Base-by-base conservation (phyloP, 192 early-diverging fungal species). In the Podochytrium sp. region DNA sequence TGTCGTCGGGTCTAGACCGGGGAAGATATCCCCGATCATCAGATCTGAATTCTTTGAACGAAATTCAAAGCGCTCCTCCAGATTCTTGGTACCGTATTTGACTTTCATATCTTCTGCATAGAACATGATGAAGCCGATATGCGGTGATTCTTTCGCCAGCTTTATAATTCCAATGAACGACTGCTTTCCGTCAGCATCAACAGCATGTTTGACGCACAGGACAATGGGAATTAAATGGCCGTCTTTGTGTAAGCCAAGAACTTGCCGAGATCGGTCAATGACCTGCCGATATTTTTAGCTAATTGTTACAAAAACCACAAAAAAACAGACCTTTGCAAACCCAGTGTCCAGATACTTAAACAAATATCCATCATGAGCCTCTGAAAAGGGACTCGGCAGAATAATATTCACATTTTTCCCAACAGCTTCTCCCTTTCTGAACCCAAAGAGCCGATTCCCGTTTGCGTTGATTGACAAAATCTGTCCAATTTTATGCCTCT, bases 331-430 rank as follows among this genome's bases (percentile, higher is more conserved):
- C 78, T 82, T 84, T 30, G 80, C 77, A 34, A 65, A 60, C 57
- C 83, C 83, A 52, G 83, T 84, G 29, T 84, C 79, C 2, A 84
- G 71, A 70, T 84, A 84, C 30, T 66, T 56, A 35, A 47, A n/a
- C 10, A 84, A 51, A 38, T 78, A 73, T 18, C 16, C 39, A 59
- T 84, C 83, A 55, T 84, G 83, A 1, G 73, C 32, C 55, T 84
- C 83, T n/a, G 59, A n/a, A 59, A 84, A 84, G 25, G 83, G 83
- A 5, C 73, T 77, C 4, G 83, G 83, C 40, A 84, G 34, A 43
- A 84, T 81, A 2, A 39, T 75, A 29, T 35, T 76, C 37, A 84
- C 79, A 67, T 84, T 84, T 32, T 66, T 52, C 30, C 76, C 74
- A 34, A 80, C 6, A 16, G 66, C 14, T 29, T 84, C 82, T 7